Base-by-base conservation (phyloP, 1,284 basidiomycete genomes). In the Sanghuangporus baumii region DNA sequence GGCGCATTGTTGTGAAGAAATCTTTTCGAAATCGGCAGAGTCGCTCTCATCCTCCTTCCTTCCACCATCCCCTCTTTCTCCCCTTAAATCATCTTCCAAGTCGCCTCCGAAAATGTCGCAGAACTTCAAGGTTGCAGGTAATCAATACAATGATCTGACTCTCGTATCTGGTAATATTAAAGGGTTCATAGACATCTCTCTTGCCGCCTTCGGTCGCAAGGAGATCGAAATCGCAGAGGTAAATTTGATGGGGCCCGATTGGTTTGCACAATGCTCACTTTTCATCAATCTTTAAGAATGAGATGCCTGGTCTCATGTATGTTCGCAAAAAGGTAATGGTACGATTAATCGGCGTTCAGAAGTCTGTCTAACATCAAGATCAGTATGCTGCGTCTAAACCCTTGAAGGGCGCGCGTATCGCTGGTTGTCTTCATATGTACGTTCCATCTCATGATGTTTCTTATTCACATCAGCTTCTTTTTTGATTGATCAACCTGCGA, bases 221-320 rank as follows among this genome's bases (percentile, higher is more conserved):
- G 96, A 98, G 82, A 93, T 98, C 73, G 90, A 96, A 82, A 94
- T 98, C 77, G 95, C 96, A 69, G 95, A 98, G 85, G 90, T 90
- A 70, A 57, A 67, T 63, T 38, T 57, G 36, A 57, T 54, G 65
- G 20, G 20, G 14, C 11, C 55, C 51, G 47, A 23, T 58, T 37
- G 34, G 36, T 38, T 38, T 61, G 16, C 36, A 12, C 41, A 68
- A 64, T 57, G 66, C 67, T 40, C 55, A 18, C 63, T 66, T 55
- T 68, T 68, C 63, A 38, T 60, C 38, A 57, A 61, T 58, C 36
- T 61, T 61, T 41, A 69, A 93, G 88, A 85, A 90, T 81, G 91
- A 94, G 77, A 93, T 94, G 92, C 93, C 93, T 61, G 94, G 91
- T 74, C 89, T 97, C 76, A 94, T 97, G 85, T 93, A 91, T 79